phyloP scores from a whole-genome alignment of 2,329 filamentous ascomycete species.

The Ampelomyces quisqualis region DNA sequence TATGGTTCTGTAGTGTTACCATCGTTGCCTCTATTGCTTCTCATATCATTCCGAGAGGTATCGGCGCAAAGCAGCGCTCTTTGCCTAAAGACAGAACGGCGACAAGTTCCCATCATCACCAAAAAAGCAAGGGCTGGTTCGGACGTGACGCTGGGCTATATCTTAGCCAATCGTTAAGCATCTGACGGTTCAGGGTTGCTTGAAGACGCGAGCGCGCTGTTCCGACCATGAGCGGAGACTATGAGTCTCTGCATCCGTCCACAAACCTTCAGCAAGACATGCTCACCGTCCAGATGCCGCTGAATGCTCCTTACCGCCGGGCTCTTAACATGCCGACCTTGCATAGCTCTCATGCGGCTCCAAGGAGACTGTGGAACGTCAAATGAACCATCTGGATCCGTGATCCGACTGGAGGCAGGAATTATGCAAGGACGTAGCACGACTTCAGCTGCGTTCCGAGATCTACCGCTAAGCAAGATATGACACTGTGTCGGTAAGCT shows the following conservation, averaged over 20 bases:
- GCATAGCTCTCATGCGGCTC: slow-evolving; percentile 18
- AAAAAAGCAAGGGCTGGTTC: too few relatives aligned
- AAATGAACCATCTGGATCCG: slow-evolving; percentile 14
- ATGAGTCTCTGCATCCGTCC: too few relatives aligned
- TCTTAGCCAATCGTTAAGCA: too few relatives aligned
- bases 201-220: too few relatives aligned
- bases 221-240: too few relatives aligned
- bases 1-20: slow-evolving; percentile 13
- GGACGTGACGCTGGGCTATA: too few relatives aligned
- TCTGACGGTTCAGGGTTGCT: too few relatives aligned
- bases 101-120: too few relatives aligned
- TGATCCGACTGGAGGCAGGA: slow-evolving; percentile 10
- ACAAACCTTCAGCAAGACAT: too few relatives aligned
- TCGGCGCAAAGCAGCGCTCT: neutral
- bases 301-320: neutral
- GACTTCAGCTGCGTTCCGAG: slow-evolving; percentile 20
- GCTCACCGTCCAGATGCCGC: too few relatives aligned
- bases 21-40: slow-evolving; percentile 1
- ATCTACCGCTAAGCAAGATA: slow-evolving; percentile 10
- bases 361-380: slow-evolving; percentile 20
- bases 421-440: slow-evolving; percentile 23
- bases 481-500: slow-evolving; percentile 9
- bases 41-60: neutral
- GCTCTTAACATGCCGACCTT: slow-evolving; percentile 7
- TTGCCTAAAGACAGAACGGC: too few relatives aligned